These are phyloP conservation scores for Amanita phalloides DNA, from an alignment of 768 basidiomycete species.

Conservation along the genomic window DNA sequence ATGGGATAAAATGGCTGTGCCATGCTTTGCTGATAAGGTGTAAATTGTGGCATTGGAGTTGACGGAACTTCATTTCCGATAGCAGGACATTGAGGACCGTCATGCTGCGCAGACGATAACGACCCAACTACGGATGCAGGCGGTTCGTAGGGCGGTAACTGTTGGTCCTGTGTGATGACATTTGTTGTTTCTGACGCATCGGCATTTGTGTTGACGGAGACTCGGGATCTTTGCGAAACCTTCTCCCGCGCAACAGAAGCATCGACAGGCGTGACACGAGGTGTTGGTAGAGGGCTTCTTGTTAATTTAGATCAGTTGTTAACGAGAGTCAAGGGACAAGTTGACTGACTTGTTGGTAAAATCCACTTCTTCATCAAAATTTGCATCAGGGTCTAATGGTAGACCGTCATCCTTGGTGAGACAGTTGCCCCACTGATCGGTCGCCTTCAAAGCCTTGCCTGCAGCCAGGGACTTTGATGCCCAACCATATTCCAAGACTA, in stretches of 20 bases:
- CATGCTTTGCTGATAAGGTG: background rate
- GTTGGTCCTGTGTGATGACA: background rate
- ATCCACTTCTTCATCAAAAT: slow-evolving; percentile 22
- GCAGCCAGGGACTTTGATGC: slow-evolving; percentile 31
- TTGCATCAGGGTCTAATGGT: slow-evolving; percentile 23
- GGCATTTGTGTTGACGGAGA: background rate
- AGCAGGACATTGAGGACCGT: background rate
- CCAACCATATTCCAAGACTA: slow-evolving; percentile 47
- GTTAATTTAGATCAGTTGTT: slow-evolving; percentile 12
- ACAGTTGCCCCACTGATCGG: slow-evolving; percentile 44
- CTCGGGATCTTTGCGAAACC: background rate
- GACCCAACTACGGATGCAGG: background rate
- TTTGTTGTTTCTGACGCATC: background rate
- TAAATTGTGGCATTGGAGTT: background rate
- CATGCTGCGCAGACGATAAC: background rate
- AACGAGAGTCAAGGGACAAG: slow-evolving; percentile 3
- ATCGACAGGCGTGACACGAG: slow-evolving; percentile 41
- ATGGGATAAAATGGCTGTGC: background rate
- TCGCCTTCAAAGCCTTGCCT: slow-evolving; percentile 31
- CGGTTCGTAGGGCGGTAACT: background rate
- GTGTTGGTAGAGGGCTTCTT: slow-evolving; percentile 57
- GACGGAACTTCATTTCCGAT: background rate
- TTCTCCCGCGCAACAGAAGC: background rate
- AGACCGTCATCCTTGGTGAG: slow-evolving; percentile 28
- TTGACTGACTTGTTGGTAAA: slow-evolving; percentile 30